A percentile compares a stretch with the other conserved stretches of the same genome.
These are phyloP conservation scores for Rhodofomes roseus DNA, from an alignment of 1,284 basidiomycete species.

Conservation along the genomic window DNA sequence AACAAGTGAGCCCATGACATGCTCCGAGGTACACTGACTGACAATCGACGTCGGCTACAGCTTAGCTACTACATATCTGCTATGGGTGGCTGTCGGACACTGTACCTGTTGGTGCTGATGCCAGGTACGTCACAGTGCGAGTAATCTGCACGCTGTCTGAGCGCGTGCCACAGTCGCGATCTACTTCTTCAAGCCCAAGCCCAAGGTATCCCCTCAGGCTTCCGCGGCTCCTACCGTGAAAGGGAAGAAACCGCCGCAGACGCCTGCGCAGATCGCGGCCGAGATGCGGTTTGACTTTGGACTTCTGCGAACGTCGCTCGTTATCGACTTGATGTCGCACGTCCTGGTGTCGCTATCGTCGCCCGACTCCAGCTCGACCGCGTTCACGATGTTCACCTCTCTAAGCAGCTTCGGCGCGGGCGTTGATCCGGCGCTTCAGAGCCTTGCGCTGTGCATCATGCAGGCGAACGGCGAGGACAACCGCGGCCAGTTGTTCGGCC, in stretches of 20 bases:
- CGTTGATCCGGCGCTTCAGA: constrained; percentile 61
- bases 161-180: constrained; percentile 36
- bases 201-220: constrained; percentile 16
- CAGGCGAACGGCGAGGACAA: constrained; percentile 41
- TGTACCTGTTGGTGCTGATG: constrained; percentile 51
- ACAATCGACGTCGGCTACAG: constrained; percentile 22
- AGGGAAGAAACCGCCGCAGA: constrained; percentile 36
- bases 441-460: constrained; percentile 64
- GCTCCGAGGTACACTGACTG: not conserved
- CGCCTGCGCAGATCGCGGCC: constrained; percentile 46
- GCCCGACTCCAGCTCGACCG: constrained; percentile 21
- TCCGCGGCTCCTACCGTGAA: constrained; percentile 10
- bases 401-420: constrained; percentile 61
- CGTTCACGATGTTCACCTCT: constrained; percentile 55
- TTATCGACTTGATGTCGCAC: constrained; percentile 65
- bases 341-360: constrained; percentile 52
- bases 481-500: constrained; percentile 61
- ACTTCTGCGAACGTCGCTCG: constrained; percentile 54
- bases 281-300: constrained; percentile 71
- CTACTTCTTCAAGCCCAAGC: constrained; percentile 42
- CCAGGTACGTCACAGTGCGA: constrained; percentile 40
- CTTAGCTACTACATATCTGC: constrained; percentile 63
- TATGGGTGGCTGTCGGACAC: constrained; percentile 46
- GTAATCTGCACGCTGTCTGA: not conserved
- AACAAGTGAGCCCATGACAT: constrained; percentile 33